A percentile compares a stretch with the other conserved stretches of the same genome.
phyloP scores from a whole-genome alignment of 2,329 filamentous ascomycete species.

The Fusarium robinianum region DNA sequence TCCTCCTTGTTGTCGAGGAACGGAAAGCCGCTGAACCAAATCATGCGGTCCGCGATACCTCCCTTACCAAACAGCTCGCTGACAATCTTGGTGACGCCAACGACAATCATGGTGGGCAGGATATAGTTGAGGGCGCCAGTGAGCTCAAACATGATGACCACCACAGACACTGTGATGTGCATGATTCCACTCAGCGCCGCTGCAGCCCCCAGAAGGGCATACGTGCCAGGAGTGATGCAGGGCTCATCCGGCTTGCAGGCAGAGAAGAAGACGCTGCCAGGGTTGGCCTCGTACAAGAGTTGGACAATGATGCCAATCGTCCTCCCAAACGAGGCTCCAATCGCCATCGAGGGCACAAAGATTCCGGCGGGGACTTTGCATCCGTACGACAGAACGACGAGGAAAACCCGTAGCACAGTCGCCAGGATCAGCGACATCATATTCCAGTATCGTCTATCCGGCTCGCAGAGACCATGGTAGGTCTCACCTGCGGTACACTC shows the following conservation, averaged over 20 bases:
- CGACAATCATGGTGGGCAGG: constrained; percentile 97
- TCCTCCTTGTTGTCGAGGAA: constrained; percentile 98
- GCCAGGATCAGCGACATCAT: constrained; percentile 78
- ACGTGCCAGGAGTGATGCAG: constrained; percentile 96
- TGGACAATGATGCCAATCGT: constrained; percentile 95
- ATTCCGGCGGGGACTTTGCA: constrained; percentile 98
- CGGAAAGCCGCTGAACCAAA: constrained; percentile 97
- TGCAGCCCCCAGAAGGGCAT: constrained; percentile 91
- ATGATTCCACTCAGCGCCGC: constrained; percentile 94
- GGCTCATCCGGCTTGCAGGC: constrained; percentile 88
- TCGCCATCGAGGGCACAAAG: constrained; percentile 97
- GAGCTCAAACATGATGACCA: constrained; percentile 99
- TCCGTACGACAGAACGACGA: constrained; percentile 95
- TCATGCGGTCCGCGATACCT: constrained; percentile 97
- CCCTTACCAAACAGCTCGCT: constrained; percentile 91
- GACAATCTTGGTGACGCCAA: constrained; percentile 93
- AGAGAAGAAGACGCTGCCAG: constrained; percentile 81
- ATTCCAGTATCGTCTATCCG: constrained; percentile 74
- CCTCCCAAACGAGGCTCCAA: constrained; percentile 91
- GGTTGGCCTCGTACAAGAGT: constrained; percentile 82
- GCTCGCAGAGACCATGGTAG: constrained; percentile 87
- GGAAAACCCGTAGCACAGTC: constrained; percentile 76
- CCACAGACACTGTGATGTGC: constrained; percentile 95
- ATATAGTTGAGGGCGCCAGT: constrained; percentile 98
- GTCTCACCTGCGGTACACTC: constrained; percentile 90